Conservation (phyloP, 2,329 filamentous ascomycete genomes). For the Teratosphaeria epicoccoides region DNA sequence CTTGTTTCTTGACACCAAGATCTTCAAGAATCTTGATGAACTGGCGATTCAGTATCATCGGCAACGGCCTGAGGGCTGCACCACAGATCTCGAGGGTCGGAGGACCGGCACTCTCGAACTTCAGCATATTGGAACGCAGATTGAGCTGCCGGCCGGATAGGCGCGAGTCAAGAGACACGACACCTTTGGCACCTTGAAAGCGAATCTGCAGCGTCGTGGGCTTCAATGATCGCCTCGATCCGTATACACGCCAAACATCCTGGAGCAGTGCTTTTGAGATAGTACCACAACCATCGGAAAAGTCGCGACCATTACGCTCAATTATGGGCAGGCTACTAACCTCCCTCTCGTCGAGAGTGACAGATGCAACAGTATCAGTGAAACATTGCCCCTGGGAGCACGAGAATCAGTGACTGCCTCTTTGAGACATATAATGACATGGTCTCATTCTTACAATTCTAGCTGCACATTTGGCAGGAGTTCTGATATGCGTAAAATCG, state of each 20-base stretch:
- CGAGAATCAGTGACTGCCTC: not conserved
- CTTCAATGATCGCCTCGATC: slow-evolving; percentile 32
- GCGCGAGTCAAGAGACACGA: slow-evolving; percentile 58
- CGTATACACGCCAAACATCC: slow-evolving; percentile 49
- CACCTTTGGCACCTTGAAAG: slow-evolving; percentile 63
- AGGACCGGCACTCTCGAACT: slow-evolving; percentile 52
- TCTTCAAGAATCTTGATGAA: slow-evolving; percentile 83
- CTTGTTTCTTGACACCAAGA: slow-evolving; percentile 47
- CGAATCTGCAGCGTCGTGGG: slow-evolving; percentile 67
- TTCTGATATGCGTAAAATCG: slow-evolving; percentile 41
- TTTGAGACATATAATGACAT: not conserved
- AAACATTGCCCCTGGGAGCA: slow-evolving; percentile 48
- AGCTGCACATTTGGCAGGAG: slow-evolving; percentile 48
- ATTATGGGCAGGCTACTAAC: slow-evolving; percentile 41
- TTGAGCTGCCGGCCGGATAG: slow-evolving; percentile 49
- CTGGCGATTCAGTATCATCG: slow-evolving; percentile 64
- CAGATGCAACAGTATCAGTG: slow-evolving; percentile 59
- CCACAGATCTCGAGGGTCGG: slow-evolving; percentile 62
- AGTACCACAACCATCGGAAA: slow-evolving; percentile 72
- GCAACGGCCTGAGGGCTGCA: slow-evolving; percentile 54
- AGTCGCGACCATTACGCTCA: slow-evolving; percentile 47
- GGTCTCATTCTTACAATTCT: slow-evolving; percentile 30
- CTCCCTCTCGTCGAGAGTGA: slow-evolving; percentile 37
- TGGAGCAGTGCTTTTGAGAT: slow-evolving; percentile 52
- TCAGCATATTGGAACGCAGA: slow-evolving; percentile 66